Percentiles rank a stretch among this genome's conserved stretches.
Conservation (phyloP, 352 stramenopile species). For the Phytophthora fragariae region DNA sequence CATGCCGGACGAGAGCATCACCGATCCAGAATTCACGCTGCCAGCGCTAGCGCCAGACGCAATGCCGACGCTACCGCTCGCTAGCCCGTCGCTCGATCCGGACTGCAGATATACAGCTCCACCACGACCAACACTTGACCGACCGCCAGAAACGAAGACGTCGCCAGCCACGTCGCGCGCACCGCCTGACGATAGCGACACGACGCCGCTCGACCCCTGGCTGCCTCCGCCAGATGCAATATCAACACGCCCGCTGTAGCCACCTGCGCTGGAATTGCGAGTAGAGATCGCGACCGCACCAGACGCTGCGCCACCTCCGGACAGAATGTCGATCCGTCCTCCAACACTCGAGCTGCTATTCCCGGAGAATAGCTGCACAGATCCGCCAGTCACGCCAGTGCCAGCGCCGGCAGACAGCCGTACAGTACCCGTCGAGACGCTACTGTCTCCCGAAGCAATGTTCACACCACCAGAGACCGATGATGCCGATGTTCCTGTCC, state of each 20-base stretch:
- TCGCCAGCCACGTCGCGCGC: conserved; percentile 20
- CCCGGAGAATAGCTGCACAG: conserved; percentile 12
- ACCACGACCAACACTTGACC: conserved; percentile 13
- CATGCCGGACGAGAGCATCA: not conserved
- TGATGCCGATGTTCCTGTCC: conserved; percentile 13
- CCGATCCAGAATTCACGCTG: not conserved
- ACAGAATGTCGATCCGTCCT: conserved; percentile 7
- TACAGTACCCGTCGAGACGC: conserved; percentile 1
- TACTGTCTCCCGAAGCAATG: conserved; percentile 13
- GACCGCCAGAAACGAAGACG: conserved; percentile 19
- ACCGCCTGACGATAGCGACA: conserved; percentile 23
- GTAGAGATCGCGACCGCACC: conserved; percentile 10
- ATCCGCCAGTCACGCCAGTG: conserved; percentile 11
- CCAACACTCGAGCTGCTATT: conserved; percentile 17
- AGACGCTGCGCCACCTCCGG: conserved; percentile 13
- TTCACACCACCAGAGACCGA: conserved; percentile 16
- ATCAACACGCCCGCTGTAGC: conserved; percentile 18
- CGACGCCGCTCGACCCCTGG: conserved; percentile 24
- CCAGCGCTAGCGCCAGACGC: not conserved
- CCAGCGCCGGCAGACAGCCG: conserved; percentile 7
- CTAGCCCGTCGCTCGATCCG: conserved; percentile 16
- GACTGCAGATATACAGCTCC: conserved; percentile 19
- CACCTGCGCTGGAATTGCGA: conserved; percentile 14
- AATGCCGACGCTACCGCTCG: conserved; percentile 17
- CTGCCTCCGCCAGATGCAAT: conserved; percentile 22